Base-by-base conservation (phyloP, 1,139 yeast genomes). In the Suhomyces wounanorum region DNA sequence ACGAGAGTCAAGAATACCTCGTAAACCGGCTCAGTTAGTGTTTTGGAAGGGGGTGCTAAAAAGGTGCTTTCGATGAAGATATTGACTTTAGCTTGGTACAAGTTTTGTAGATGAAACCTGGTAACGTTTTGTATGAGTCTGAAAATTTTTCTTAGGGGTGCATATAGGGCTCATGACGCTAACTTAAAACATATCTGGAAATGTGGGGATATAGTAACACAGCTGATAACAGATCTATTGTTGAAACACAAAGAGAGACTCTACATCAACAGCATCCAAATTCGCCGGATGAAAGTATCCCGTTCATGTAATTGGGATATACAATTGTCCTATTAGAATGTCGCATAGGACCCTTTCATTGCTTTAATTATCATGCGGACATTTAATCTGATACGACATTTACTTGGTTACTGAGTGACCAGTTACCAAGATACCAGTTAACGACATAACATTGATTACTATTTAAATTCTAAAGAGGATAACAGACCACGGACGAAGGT, bases 101-200 rank as follows among this genome's bases (percentile, higher is more conserved):
- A 33, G 7, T 14, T 14, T 33, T 33, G 44, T 41, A 36, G 11
- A 40, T 16, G 14, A 23, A 5, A 11, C 14, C 10, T 17, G n/a
- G 33, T n/a, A 26, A 25, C 11, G 42, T 17, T 16, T 16, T 30
- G 21, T 41, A 13, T 17, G 14, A 28, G 23, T 14, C 33, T 45
- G 48, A 45, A 45, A 45, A 45, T 18, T 45, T 45, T 45, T 45
- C 40, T 45, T 45, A 38, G 36, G 40, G 31, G 30, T 40, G 48
- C 43, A 45, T 25, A 40, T 30, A 37, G 40, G 40, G 37, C 37
- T 33, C 37, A 16, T 33, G 18, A 33, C 37, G 3, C 9, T 8
- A 14, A 8, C 11, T 16, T 6, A 10, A 16, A 10, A 3, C 14
- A 17, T 16, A 33, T 14, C 11, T 33, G 9, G 18, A 2, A 33